A percentile compares a stretch with the other conserved stretches of the same genome.
phyloP scores from a whole-genome alignment of 2,329 filamentous ascomycete species.

The Knoxdaviesia capensis region DNA sequence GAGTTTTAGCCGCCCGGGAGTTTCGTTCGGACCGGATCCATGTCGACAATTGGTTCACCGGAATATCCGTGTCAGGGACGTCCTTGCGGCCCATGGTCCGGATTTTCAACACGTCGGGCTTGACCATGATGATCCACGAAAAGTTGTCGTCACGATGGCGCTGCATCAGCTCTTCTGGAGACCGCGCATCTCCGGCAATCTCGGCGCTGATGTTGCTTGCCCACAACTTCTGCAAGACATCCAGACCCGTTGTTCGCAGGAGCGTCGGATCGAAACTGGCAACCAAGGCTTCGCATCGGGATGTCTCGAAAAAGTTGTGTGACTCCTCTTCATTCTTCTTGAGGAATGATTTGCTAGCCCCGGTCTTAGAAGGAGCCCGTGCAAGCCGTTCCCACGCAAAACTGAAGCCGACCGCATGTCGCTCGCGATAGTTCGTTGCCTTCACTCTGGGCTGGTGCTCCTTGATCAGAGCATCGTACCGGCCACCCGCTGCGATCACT shows the following conservation, averaged over 20 bases:
- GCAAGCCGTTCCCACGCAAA: slow-evolving; percentile 72
- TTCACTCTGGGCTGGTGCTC: slow-evolving; percentile 48
- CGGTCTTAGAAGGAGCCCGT: slow-evolving; percentile 21
- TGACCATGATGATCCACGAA: slow-evolving; percentile 77
- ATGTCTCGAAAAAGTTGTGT: slow-evolving; percentile 34
- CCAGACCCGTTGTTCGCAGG: slow-evolving; percentile 55
- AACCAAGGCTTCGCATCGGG: slow-evolving; percentile 66
- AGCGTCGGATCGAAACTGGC: slow-evolving; percentile 67
- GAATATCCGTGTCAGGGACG: slow-evolving; percentile 53
- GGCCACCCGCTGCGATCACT: slow-evolving; percentile 81
- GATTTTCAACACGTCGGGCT: slow-evolving; percentile 62
- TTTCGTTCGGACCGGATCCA: slow-evolving; percentile 67
- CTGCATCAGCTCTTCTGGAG: slow-evolving; percentile 58
- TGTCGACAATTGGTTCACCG: slow-evolving; percentile 48
- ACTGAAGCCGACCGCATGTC: slow-evolving; percentile 82
- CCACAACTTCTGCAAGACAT: slow-evolving; percentile 64
- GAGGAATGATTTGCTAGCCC: slow-evolving; percentile 36
- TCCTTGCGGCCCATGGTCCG: slow-evolving; percentile 62
- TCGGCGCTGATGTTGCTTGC: slow-evolving; percentile 72
- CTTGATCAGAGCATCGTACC: slow-evolving; percentile 77
- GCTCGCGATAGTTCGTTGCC: slow-evolving; percentile 39
- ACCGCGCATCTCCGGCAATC: slow-evolving; percentile 59
- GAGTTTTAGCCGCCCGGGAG: slow-evolving; percentile 11
- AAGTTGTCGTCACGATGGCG: slow-evolving; percentile 61
- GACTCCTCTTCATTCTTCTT: slow-evolving; percentile 50